Percentiles rank a stretch among this genome's conserved stretches.
Evolutionary conservation across 805 yeast genomes (phyloP).

Genomic region (Wickerhamiella hasegawae): DNA sequence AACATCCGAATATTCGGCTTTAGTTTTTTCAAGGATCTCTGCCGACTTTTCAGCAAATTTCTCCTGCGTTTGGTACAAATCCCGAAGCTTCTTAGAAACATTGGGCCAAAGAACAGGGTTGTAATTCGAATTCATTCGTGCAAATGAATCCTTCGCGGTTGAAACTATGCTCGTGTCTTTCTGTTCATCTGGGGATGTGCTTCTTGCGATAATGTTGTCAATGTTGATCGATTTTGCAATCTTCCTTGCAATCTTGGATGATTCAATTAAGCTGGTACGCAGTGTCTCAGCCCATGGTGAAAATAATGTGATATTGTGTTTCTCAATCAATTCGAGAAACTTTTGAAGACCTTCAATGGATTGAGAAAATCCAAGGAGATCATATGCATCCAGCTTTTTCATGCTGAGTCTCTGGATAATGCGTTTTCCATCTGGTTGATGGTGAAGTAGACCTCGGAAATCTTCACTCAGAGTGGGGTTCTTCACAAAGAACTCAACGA

Average conservation of each 20-base stretch:
- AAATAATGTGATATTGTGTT: not conserved
- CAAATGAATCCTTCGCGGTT: not conserved
- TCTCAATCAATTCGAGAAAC: conserved; percentile 13
- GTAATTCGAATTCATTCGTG: conserved; percentile 1
- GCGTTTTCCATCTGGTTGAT: conserved; percentile 30
- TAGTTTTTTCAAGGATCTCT: conserved; percentile 11
- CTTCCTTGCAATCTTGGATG: conserved; percentile 24
- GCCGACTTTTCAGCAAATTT: conserved; percentile 15
- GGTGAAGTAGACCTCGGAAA: conserved; percentile 42
- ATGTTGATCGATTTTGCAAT: conserved; percentile 30
- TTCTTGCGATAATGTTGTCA: conserved; percentile 12
- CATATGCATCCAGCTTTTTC: conserved; percentile 30
- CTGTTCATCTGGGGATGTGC: conserved; percentile 20
- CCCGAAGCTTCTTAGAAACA: conserved; percentile 9
- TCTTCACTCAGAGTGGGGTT: conserved; percentile 36
- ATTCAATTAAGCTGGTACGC: conserved; percentile 16
- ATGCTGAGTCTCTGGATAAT: conserved; percentile 22
- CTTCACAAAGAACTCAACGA: conserved; percentile 29
- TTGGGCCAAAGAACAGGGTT: conserved; percentile 11
- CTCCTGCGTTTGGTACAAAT: conserved; percentile 17
- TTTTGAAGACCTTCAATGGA: conserved; percentile 25
- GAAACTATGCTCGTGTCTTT: too few species aligned
- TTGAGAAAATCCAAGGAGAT: conserved; percentile 29
- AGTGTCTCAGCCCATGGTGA: conserved; percentile 7
- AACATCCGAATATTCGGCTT: conserved; percentile 7